These are phyloP conservation scores for Nicotiana tabacum DNA, from an alignment of 257 asterid species.

Conservation along the genomic window DNA sequence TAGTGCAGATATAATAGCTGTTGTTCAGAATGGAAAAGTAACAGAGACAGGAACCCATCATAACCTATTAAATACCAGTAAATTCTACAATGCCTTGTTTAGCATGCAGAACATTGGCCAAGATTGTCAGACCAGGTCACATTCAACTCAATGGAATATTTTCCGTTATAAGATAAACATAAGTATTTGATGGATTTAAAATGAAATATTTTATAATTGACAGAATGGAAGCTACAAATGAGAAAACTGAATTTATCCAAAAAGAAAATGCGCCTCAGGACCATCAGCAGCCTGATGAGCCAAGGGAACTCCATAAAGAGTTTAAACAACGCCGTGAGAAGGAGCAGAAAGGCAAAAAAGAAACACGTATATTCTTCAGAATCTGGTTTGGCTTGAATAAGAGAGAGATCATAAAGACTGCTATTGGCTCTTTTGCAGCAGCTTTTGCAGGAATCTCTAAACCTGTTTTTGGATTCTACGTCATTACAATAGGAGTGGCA, in stretches of 20 bases:
- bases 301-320: constrained; percentile 25
- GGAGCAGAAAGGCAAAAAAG: constrained; percentile 28
- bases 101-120: constrained; percentile 58
- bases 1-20: constrained; percentile 62
- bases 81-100: constrained; percentile 53
- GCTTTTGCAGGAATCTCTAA: constrained; percentile 75
- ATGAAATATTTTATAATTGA: constrained; percentile 7
- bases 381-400: constrained; percentile 59
- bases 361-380: constrained; percentile 53
- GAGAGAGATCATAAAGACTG: constrained; percentile 42
- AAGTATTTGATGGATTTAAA: background rate
- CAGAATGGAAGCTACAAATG: constrained; percentile 37
- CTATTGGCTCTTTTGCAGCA: constrained; percentile 59
- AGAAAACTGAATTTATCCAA: constrained; percentile 17
- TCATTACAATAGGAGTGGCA: constrained; percentile 82
- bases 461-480: constrained; percentile 75
- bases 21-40: constrained; percentile 62
- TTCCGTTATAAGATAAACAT: constrained; percentile 1
- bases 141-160: background rate
- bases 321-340: constrained; percentile 21
- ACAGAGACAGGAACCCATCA: constrained; percentile 56
- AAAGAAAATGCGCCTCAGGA: constrained; percentile 32
- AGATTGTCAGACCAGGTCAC: constrained; percentile 45
- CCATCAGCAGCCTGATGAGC: constrained; percentile 28
- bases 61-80: constrained; percentile 34